Percentiles rank a stretch among this genome's conserved stretches.
Conservation (phyloP, 805 yeast genomes). For the Clavispora asparagi region DNA sequence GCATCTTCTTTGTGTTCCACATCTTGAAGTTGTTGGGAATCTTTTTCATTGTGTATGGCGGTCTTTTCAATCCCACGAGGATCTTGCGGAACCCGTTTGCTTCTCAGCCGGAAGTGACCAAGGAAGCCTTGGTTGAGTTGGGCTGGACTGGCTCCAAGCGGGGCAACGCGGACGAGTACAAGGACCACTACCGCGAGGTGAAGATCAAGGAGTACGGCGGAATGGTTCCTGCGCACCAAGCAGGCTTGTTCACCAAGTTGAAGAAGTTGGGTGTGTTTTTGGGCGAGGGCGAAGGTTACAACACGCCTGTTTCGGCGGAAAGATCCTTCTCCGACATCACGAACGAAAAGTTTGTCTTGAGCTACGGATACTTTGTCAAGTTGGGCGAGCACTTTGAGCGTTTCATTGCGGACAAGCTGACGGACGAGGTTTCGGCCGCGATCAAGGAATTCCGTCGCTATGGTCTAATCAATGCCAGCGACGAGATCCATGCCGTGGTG, state of each 20-base stretch:
- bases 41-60: constrained; percentile 56
- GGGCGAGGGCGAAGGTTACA: constrained; percentile 80
- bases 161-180: constrained; percentile 65
- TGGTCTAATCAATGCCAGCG: constrained; percentile 54
- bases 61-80: constrained; percentile 70
- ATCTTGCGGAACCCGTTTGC: constrained; percentile 24
- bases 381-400: constrained; percentile 46
- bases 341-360: constrained; percentile 43
- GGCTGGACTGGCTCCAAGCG: constrained; percentile 97
- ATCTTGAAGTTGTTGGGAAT: constrained; percentile 53
- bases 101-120: constrained; percentile 28
- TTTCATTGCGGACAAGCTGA: constrained; percentile 31
- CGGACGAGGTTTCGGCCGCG: constrained; percentile 32
- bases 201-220: constrained; percentile 68
- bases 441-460: constrained; percentile 63
- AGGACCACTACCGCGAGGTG: constrained; percentile 59
- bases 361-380: constrained; percentile 50
- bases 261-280: constrained; percentile 56
- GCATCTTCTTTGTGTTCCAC: constrained; percentile 70
- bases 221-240: constrained; percentile 66
- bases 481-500: constrained; percentile 33
- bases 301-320: constrained; percentile 46
- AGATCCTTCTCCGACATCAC: constrained; percentile 32
- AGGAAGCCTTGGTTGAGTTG: constrained; percentile 53
- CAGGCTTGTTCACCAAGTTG: constrained; percentile 61